These are phyloP conservation scores for Boletus rubroflammeus DNA, from an alignment of 768 basidiomycete genomes.

Conservation along the genomic window DNA sequence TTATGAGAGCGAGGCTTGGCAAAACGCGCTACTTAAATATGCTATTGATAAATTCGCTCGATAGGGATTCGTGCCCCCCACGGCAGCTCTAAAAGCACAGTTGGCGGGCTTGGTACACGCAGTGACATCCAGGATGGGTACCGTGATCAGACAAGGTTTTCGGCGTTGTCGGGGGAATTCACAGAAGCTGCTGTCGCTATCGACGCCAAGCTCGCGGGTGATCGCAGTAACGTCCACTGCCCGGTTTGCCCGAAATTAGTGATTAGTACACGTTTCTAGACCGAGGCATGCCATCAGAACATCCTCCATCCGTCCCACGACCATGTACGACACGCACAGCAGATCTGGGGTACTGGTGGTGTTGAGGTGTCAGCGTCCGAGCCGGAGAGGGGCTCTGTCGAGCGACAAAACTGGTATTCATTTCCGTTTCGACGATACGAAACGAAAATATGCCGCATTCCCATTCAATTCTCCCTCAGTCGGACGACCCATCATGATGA, in stretches of 20 bases:
- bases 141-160: background rate
- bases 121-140: background rate
- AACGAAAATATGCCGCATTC: background rate
- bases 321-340: background rate
- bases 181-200: background rate
- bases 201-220: background rate
- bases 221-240: background rate
- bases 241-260: background rate
- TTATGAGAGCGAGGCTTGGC: background rate
- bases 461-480: background rate
- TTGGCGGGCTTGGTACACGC: background rate
- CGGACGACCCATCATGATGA: too few relatives aligned
- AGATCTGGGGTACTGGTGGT: background rate
- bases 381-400: background rate
- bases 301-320: background rate
- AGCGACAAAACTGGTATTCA: slow-evolving; percentile 2
- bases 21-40: background rate
- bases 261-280: background rate
- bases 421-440: slow-evolving; percentile 10
- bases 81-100: background rate
- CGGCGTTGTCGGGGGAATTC: background rate
- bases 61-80: background rate
- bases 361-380: background rate
- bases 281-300: background rate
- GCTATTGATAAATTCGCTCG: background rate